Conservation (phyloP, 2,329 filamentous ascomycete species). For the Colletotrichum eremochloae region DNA sequence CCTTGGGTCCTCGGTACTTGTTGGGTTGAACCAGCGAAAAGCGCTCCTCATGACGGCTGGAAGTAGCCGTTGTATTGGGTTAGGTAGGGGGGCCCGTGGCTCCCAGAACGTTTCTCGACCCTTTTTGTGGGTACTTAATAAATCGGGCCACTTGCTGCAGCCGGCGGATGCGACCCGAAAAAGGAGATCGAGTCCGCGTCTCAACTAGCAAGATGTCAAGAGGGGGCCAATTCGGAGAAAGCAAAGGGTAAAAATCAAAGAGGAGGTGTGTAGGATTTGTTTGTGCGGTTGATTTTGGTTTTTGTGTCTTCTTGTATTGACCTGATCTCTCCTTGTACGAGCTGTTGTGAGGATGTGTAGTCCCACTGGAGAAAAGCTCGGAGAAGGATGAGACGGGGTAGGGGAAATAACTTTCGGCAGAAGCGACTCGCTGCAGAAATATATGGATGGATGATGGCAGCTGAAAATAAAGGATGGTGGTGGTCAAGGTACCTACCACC, state of each 20-base stretch:
- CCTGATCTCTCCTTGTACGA: background rate
- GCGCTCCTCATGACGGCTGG: slow-evolving; percentile 44
- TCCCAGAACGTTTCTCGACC: slow-evolving; percentile 43
- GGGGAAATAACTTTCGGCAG: background rate
- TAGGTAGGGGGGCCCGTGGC: slow-evolving; percentile 41
- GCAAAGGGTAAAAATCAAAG: background rate
- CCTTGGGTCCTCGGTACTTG: slow-evolving; percentile 45
- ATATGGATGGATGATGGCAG: slow-evolving; percentile 5
- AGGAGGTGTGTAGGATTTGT: background rate
- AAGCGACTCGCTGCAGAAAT: slow-evolving; percentile 12
- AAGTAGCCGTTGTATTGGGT: slow-evolving; percentile 41
- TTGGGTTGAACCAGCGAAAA: slow-evolving; percentile 43
- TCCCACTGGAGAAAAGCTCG: background rate
- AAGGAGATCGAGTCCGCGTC: slow-evolving; percentile 42
- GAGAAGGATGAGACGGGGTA: slow-evolving; percentile 3
- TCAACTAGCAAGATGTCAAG: slow-evolving; percentile 36
- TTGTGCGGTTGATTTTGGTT: background rate
- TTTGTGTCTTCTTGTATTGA: background rate
- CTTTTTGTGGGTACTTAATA: slow-evolving; percentile 43
- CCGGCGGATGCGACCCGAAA: slow-evolving; percentile 40
- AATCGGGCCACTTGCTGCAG: slow-evolving; percentile 42
- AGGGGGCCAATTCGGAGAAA: background rate
- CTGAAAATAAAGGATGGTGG: background rate
- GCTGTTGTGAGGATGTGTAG: background rate
- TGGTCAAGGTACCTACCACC: slow-evolving; percentile 5